phyloP scores from a whole-genome alignment of 2,329 filamentous ascomycete species.

The Drechmeria coniospora region DNA sequence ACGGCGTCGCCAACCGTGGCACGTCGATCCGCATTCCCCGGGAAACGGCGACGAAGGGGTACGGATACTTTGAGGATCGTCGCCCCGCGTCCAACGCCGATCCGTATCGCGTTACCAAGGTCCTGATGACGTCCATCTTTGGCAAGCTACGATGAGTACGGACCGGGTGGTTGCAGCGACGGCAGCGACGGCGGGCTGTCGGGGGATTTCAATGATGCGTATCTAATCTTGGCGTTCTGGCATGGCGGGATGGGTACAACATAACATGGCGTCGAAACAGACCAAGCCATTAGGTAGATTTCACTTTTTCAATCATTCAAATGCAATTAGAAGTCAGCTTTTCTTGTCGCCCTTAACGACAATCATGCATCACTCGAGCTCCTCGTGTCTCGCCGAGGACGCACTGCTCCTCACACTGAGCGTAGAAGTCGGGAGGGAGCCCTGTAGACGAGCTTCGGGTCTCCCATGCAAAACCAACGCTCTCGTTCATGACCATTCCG shows the following conservation, averaged over 20 bases:
- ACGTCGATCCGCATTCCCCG: constrained; percentile 86
- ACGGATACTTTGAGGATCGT: constrained; percentile 86
- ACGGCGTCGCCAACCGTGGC: constrained; percentile 90
- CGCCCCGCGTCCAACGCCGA: constrained; percentile 74
- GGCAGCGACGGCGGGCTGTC: neutral
- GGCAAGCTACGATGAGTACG: constrained; percentile 20
- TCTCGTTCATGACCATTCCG: too few species aligned
- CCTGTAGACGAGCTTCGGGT: too few species aligned
- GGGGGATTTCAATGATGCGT: neutral
- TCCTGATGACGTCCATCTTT: constrained; percentile 56
- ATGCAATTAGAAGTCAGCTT: too few species aligned
- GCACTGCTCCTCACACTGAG: too few species aligned
- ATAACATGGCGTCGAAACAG: neutral
- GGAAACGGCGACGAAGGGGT: constrained; percentile 70
- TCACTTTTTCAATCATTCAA: too few species aligned
- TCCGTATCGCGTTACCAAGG: constrained; percentile 69
- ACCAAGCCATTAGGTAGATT: neutral
- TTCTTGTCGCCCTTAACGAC: too few species aligned
- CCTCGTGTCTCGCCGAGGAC: too few species aligned
- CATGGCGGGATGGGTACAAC: constrained; percentile 1
- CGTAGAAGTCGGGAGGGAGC: too few species aligned
- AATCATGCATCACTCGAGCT: too few species aligned
- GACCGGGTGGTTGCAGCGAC: neutral
- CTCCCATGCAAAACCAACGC: too few species aligned
- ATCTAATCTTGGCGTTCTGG: neutral